Conservation (phyloP, 2,329 filamentous ascomycete species). For the Colletotrichum theobromicola region DNA sequence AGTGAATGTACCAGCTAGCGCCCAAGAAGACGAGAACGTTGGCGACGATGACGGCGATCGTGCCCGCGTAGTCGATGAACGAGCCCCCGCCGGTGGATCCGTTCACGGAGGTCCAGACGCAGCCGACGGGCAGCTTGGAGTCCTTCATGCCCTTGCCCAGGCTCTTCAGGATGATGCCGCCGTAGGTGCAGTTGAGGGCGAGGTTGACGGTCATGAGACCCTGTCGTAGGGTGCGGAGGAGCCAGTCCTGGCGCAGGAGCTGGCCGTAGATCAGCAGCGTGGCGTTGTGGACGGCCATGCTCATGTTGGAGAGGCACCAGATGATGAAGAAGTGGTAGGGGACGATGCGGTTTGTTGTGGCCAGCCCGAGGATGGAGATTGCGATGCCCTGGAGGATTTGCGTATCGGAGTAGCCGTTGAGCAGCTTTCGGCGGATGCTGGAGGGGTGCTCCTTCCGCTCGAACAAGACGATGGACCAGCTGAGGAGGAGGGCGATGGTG, state of each 20-base stretch:
- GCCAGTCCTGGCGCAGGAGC: constrained; percentile 71
- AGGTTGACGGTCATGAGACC: constrained; percentile 71
- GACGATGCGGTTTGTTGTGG: constrained; percentile 62
- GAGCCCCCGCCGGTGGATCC: constrained; percentile 32
- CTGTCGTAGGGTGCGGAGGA: constrained; percentile 69
- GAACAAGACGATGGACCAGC: constrained; percentile 60
- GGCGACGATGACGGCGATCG: constrained; percentile 64
- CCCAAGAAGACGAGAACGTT: constrained; percentile 64
- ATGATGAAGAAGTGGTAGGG: constrained; percentile 76
- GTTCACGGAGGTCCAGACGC: constrained; percentile 57
- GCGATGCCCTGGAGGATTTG: constrained; percentile 73
- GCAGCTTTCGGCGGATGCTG: constrained; percentile 65
- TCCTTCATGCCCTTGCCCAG: constrained; percentile 56
- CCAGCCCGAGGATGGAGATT: constrained; percentile 68
- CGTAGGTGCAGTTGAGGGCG: constrained; percentile 59
- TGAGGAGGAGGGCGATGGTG: constrained; percentile 58
- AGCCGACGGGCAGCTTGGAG: constrained; percentile 63
- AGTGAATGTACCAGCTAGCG: constrained; percentile 70
- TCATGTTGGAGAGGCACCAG: constrained; percentile 70
- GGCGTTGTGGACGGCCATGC: constrained; percentile 69
- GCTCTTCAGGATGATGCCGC: constrained; percentile 60
- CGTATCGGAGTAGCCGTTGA: constrained; percentile 70
- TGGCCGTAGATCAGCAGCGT: constrained; percentile 69
- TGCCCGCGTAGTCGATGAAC: constrained; percentile 55
- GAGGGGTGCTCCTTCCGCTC: constrained; percentile 54